Base-by-base conservation (phyloP, 1,284 basidiomycete species). In the Cystobasidiaceae sp. region DNA sequence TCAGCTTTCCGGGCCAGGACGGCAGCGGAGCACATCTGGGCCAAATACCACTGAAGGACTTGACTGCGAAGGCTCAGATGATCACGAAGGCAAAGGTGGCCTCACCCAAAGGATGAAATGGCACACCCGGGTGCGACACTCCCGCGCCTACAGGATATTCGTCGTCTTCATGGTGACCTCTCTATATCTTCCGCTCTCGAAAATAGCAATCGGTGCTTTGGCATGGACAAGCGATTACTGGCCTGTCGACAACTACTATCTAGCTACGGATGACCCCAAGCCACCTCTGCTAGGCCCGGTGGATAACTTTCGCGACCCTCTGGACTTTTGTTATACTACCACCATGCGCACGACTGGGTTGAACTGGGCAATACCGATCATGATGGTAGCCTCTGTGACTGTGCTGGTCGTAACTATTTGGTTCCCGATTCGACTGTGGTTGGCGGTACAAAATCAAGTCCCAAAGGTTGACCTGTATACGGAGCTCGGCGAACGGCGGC, bases 191-290 rank as follows among this genome's bases (percentile, higher is more conserved):
- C 72, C 72, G 7, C 55, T 73, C 2, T 70, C 69, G 4, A 71
- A 71, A 50, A 48, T 72, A 3, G 55, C 69, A 0, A 60, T 73
- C 37, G 68, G 67, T 7, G 71, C 72, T 2, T 52, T 73, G 3
- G 52, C 86, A 1, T 88, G 86, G 86, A 86, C 85, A 0, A 80
- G 84, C 51, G 87, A 88, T 75, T 80, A 87, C 25, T 88, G 86
- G 87, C 80, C 81, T 4, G 81, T 87, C 39, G 76, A 82, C 0
- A 87, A 88, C 74, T 86, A 86, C 8, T 87, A 87, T 72, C 77
- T 77, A 45, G 84, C 84, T 70, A 78, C 82, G 2, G 79, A n/a
- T 76, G 76, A 82, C 2, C 82, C 84, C 0, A 68, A 72, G 1
- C 68, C 84, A 1, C 70, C 80, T 4, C 80, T 82, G 4, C 75